Evolutionary conservation across 116 monocot genomes (phyloP), one percentile per base, ranked within the genome.

Genomic region (Papilionanthe hybrid): DNA sequence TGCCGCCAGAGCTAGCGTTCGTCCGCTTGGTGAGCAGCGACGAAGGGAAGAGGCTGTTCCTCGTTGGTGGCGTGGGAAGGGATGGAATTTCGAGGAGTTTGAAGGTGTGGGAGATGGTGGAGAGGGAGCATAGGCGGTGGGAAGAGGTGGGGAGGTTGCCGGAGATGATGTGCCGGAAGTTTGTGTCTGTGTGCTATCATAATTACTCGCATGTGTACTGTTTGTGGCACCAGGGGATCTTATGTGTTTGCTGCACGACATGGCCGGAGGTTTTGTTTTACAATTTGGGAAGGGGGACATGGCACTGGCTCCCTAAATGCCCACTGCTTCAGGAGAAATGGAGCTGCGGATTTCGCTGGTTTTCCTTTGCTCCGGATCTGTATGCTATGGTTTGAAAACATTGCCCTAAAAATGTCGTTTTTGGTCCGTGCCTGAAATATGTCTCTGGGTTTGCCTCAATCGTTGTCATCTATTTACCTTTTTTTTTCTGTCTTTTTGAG

Each of bases 261-360:
- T 90, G 90, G 90, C 87, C 90, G 23, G 90, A 90, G 85, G 83
- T 87, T 44, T 79, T 90, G 44, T 74, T 78, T 76, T 85, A 65
- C 72, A 83, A 76, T 79, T 79, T 83, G 30, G 77, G 55, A 10
- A 55, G 87, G 27, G 79, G 77, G 23, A 87, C 83, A 0, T 90
- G 90, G 90, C 87, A 90, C 44, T 90, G 87, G 90, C 53, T 90
- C 56, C 85, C 85, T 9, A 42, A 66, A 42, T 90, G 90, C 75
- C 90, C 90, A 15, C 10, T 82, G 63, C 78, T 90, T 29, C 87
- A 79, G 76, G 87, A 85, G 63, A 87, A 87, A 81, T 90, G 87
- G 90, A 87, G 87, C 79, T 90, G 87, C n/a, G 90, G 90, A 5
- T 90, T 90, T 82, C 78, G 87, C 55, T 87, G 90, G 90, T 90